Conservation (phyloP, 2,329 filamentous ascomycete genomes). For the Pseudogymnoascus sp. region DNA sequence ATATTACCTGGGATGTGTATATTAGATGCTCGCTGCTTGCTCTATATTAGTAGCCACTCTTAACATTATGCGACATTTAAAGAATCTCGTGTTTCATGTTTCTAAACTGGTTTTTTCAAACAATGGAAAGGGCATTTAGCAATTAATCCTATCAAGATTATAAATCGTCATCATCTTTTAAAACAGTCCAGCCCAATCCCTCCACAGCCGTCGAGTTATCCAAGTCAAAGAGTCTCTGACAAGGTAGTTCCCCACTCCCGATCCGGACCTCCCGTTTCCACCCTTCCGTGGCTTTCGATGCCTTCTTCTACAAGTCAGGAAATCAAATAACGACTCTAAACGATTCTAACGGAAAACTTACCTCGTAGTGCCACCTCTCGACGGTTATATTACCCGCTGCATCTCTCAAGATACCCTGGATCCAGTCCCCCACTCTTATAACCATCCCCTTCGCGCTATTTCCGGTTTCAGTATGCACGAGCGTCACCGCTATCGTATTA, state of each 20-base stretch:
- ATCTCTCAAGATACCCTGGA: slow-evolving; percentile 20
- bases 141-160: background rate
- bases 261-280: background rate
- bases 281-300: background rate
- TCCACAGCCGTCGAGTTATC: background rate
- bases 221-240: background rate
- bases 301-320: background rate
- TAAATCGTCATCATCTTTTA: background rate
- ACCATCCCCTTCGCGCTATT: slow-evolving; percentile 14
- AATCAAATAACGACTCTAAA: background rate
- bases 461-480: background rate
- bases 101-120: background rate
- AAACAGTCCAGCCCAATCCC: background rate
- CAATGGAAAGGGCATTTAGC: background rate
- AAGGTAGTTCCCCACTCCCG: background rate
- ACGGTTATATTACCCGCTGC: slow-evolving; percentile 12
- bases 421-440: slow-evolving; percentile 20
- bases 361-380: slow-evolving; percentile 16
- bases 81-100: background rate
- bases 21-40: background rate
- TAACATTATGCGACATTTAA: background rate
- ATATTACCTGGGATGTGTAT: background rate
- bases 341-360: background rate
- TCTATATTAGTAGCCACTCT: background rate
- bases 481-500: slow-evolving; percentile 12